Conservation (phyloP, 257 asterid species). For the Gardenia jasminoides region DNA sequence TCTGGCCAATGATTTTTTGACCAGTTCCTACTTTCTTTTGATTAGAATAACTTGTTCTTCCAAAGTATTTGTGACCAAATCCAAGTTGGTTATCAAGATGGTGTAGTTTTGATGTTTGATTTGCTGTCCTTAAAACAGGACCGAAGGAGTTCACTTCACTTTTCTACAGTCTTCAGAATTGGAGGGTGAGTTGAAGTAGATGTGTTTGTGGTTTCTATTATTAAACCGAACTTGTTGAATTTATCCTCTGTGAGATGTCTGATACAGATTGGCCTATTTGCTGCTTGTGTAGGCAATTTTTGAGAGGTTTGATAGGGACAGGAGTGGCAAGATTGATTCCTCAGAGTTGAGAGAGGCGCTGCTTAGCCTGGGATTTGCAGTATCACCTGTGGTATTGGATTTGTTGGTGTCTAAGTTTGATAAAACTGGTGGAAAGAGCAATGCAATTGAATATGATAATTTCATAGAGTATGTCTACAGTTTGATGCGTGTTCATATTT, state of each 20-base stretch:
- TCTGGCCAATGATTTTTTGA: background rate
- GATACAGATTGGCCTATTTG: slow-evolving; percentile 5
- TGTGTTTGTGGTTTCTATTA: background rate
- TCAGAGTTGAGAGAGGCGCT: slow-evolving; percentile 82
- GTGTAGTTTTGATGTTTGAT: slow-evolving; percentile 1
- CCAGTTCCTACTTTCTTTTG: background rate
- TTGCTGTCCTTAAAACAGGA: slow-evolving; percentile 43
- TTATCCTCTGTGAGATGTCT: slow-evolving; percentile 10
- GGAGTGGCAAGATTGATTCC: slow-evolving; percentile 83
- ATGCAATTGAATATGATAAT: slow-evolving; percentile 90
- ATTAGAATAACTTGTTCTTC: background rate
- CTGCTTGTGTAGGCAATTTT: slow-evolving; percentile 49
- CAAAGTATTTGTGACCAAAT: background rate
- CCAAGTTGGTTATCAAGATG: background rate
- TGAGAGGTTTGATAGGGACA: slow-evolving; percentile 88
- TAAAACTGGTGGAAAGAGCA: slow-evolving; percentile 73
- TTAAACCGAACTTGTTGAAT: background rate
- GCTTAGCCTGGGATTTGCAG: slow-evolving; percentile 78
- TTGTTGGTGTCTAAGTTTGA: slow-evolving; percentile 86
- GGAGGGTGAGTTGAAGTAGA: slow-evolving; percentile 69
- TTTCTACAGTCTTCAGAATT: slow-evolving; percentile 85
- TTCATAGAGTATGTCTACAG: slow-evolving; percentile 76
- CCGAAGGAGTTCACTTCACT: slow-evolving; percentile 87
- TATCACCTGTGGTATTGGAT: slow-evolving; percentile 68
- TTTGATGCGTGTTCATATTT: background rate